Evolutionary conservation across 2,329 filamentous ascomycete species (phyloP).

Genomic region (Epichloe sylvatica): DNA sequence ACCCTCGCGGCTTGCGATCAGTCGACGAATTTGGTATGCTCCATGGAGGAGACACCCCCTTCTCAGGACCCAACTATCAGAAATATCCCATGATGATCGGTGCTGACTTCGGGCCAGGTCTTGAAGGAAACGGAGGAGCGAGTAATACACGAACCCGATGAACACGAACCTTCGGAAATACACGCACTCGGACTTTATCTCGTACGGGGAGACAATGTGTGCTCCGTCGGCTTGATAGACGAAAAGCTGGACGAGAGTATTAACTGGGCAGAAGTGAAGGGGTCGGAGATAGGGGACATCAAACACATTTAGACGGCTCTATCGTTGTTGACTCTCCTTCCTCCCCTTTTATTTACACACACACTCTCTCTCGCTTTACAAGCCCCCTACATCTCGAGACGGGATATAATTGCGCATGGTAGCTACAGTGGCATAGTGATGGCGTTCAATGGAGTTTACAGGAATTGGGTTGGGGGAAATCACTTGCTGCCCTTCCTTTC

Average conservation of each 20-base stretch:
- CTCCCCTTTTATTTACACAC: not conserved
- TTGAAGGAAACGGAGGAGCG: conserved; percentile 73
- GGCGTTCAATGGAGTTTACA: conserved; percentile 7
- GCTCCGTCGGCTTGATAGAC: conserved; percentile 77
- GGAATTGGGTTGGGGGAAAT: not conserved
- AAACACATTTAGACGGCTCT: conserved; percentile 46
- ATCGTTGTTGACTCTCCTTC: not conserved
- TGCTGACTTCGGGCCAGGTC: conserved; percentile 36
- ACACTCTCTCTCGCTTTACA: not conserved
- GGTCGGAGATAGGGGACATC: conserved; percentile 67
- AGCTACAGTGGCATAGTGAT: conserved; percentile 6
- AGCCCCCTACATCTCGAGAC: not conserved
- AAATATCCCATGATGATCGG: too few relatives aligned
- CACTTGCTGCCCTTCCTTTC: not conserved
- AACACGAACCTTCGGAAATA: conserved; percentile 65
- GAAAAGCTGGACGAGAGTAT: conserved; percentile 81
- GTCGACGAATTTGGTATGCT: conserved; percentile 64
- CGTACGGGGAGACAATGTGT: conserved; percentile 88
- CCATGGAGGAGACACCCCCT: too few relatives aligned
- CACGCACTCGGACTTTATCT: conserved; percentile 80
- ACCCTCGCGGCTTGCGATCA: conserved; percentile 78
- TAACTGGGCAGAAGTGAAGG: conserved; percentile 83
- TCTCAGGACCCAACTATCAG: too few relatives aligned
- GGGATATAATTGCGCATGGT: not conserved
- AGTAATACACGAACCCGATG: conserved; percentile 75